These are phyloP conservation scores for Argentina anserina DNA, from an alignment of 306 rosid genomes.

Conservation along the genomic window DNA sequence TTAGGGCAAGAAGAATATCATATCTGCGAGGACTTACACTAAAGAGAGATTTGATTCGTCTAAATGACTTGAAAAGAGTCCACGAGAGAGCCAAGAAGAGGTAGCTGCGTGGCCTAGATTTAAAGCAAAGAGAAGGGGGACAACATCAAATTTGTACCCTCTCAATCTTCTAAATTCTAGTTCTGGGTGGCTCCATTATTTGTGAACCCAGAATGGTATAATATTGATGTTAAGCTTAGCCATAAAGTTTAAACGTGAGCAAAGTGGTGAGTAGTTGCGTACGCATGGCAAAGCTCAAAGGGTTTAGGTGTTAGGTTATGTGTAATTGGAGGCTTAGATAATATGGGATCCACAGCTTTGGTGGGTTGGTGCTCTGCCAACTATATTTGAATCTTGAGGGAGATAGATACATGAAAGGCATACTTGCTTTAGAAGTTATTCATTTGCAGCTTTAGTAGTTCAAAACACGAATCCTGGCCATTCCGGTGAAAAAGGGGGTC, in stretches of 20 bases:
- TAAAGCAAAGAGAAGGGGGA: not conserved
- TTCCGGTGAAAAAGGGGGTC: not conserved
- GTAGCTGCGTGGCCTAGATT: not conserved
- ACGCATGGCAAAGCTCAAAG: not conserved
- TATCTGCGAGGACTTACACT: not conserved
- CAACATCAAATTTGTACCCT: not conserved
- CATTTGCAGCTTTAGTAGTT: not conserved
- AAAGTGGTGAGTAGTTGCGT: not conserved
- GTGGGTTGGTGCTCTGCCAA: not conserved
- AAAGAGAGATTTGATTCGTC: slow-evolving; percentile 17
- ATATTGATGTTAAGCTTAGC: not conserved
- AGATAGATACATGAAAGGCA: not conserved
- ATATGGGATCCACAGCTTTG: not conserved
- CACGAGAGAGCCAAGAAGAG: not conserved
- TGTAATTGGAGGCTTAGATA: not conserved
- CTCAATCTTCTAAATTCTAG: not conserved
- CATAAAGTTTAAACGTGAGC: not conserved
- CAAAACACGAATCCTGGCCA: not conserved
- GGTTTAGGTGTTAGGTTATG: not conserved
- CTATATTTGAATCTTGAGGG: not conserved
- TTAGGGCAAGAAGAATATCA: slow-evolving; percentile 1
- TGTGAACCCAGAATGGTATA: not conserved
- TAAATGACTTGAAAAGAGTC: not conserved
- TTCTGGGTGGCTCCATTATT: not conserved
- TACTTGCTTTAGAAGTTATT: not conserved